phyloP scores from a whole-genome alignment of 441 rosid species.

The Gossypium lobatum region DNA sequence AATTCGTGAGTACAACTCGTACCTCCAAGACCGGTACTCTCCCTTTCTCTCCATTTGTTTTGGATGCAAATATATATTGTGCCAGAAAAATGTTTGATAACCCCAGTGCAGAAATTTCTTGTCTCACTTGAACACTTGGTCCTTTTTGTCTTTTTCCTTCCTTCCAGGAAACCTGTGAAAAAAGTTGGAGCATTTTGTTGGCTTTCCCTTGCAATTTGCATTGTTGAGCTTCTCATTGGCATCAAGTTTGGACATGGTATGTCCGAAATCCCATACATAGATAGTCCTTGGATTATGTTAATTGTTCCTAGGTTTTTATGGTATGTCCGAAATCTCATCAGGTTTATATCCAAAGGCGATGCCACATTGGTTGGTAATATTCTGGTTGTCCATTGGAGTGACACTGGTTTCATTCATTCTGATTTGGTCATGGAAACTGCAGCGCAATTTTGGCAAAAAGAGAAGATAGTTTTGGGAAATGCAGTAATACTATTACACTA shows the following conservation, averaged over 20 bases:
- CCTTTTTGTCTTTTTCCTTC: not conserved
- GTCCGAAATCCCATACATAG: not conserved
- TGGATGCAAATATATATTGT: no score
- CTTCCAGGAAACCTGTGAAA: slow-evolving; percentile 64
- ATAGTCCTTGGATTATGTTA: not conserved
- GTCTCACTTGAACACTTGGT: not conserved
- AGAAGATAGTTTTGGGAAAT: slow-evolving; percentile 38
- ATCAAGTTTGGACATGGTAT: slow-evolving; percentile 97
- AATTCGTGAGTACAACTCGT: slow-evolving; percentile 92
- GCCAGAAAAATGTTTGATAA: not conserved
- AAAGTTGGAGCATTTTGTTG: slow-evolving; percentile 99
- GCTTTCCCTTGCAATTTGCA: slow-evolving; percentile 98
- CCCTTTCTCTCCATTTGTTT: slow-evolving; percentile 8
- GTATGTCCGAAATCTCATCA: slow-evolving; percentile 15
- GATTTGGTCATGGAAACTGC: slow-evolving; percentile 79
- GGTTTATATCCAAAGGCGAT: slow-evolving; percentile 86
- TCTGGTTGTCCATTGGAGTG: slow-evolving; percentile 68
- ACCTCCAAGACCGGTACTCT: slow-evolving; percentile 84
- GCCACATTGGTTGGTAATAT: slow-evolving; percentile 70
- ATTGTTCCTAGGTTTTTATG: not conserved
- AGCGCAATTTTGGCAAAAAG: slow-evolving; percentile 55
- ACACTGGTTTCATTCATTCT: slow-evolving; percentile 51
- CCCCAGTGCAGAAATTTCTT: not conserved
- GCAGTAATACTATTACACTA: slow-evolving; percentile 13
- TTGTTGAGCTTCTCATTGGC: slow-evolving; percentile 93